Evolutionary conservation across 345 rosid genomes (phyloP), one percentile per base, ranked within the genome.

Genomic region (Brassica nigra): DNA sequence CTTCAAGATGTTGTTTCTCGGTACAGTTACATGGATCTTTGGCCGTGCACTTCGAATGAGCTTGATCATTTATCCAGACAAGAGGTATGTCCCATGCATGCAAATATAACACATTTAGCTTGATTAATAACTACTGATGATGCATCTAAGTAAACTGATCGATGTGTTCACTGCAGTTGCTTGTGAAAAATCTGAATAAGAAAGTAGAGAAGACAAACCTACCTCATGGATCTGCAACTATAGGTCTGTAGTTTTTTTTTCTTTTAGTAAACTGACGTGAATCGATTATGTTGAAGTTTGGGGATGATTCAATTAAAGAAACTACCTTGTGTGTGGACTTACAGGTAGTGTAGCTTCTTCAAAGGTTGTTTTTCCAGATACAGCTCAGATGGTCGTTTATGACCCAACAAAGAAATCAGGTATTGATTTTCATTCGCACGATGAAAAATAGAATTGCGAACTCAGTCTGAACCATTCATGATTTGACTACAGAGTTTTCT

Each of bases 21-120:
- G 23, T 91, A 95, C 79, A 86, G 92, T 81, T 95, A 85, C 87
- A 95, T 91, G 99, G 99, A 90, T 87, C 92, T 95, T 44, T 91
- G 90, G 95, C 99, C 99, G 2, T 90, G 97, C 85, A 86, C 91
- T 78, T 85, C 94, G 30, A 87, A 79, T 78, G 99, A 95, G 74
- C 86, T 95, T 83, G 97, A 95, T 83, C 91, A 89, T 80, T 86
- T 92, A 83, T 85, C 93, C 66, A 84, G 91, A 44, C 99, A 95
- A 83, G 99, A 92, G 98, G 98, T 94, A 90, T 61, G 23, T 44
- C 57, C 70, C 20, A 42, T 77, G 62, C 67, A 62, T 9, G 63
- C 63, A 3, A 59, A 66, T 15, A 68, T 76, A 49, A 23, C 9
- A 6, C 73, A 61, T 47, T 36, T 57, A 64, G 14, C 49, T 18